Conservation (phyloP, 345 rosid species). For the Trapa bicornis region DNA sequence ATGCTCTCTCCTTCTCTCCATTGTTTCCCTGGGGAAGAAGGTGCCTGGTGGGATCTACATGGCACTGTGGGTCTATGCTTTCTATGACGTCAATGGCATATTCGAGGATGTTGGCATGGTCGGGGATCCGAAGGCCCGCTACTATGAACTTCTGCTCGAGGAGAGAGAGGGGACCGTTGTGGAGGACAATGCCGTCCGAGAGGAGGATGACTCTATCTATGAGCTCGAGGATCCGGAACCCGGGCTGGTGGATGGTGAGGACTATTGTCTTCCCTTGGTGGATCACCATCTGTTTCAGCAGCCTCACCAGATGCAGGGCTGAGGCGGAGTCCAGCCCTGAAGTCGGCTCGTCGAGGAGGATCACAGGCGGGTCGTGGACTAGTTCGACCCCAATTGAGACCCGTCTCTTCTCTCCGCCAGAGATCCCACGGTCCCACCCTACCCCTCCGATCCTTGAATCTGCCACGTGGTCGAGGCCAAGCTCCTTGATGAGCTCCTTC, state of each 20-base stretch:
- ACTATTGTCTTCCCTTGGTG: constrained; percentile 66
- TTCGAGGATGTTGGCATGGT: constrained; percentile 66
- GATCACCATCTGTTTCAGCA: constrained; percentile 54
- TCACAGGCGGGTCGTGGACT: constrained; percentile 71
- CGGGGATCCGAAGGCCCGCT: constrained; percentile 45
- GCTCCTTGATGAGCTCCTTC: constrained; percentile 42
- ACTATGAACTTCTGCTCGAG: constrained; percentile 46
- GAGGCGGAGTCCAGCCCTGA: constrained; percentile 85
- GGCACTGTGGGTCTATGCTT: constrained; percentile 17
- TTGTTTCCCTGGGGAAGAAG: background rate
- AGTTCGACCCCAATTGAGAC: constrained; percentile 84
- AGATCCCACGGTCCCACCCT: constrained; percentile 42
- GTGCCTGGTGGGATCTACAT: no score
- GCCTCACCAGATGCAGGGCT: constrained; percentile 54
- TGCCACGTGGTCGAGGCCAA: constrained; percentile 54
- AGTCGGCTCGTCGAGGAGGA: constrained; percentile 83
- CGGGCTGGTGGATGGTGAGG: constrained; percentile 79
- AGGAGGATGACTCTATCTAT: constrained; percentile 59
- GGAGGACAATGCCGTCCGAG: constrained; percentile 46
- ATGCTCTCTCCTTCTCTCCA: constrained; percentile 6
- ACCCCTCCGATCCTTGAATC: constrained; percentile 35
- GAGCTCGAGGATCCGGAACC: constrained; percentile 65
- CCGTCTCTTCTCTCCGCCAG: constrained; percentile 79
- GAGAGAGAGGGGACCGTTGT: constrained; percentile 37
- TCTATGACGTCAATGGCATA: constrained; percentile 46